phyloP scores from a whole-genome alignment of 345 rosid genomes.

The Abelmoschus esculentus region DNA sequence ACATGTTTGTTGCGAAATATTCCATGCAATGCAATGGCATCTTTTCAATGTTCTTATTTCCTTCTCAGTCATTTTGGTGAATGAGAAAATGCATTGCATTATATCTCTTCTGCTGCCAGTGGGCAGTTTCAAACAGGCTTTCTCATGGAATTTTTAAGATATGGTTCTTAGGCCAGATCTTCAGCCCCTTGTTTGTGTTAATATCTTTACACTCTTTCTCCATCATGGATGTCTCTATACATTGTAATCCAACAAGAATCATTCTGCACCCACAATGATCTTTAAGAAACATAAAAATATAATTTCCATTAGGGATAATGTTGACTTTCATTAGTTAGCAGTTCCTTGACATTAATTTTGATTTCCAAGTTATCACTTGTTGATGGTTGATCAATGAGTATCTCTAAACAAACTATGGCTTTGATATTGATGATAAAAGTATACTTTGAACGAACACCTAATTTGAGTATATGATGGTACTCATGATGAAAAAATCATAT shows the following conservation, averaged over 20 bases:
- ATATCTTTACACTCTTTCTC: neutral
- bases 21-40: slow-evolving; percentile 2
- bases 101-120: neutral
- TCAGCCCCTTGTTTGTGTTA: neutral
- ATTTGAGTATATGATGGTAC: slow-evolving; percentile 1
- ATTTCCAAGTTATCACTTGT: neutral
- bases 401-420: neutral
- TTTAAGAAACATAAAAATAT: neutral
- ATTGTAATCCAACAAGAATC: neutral
- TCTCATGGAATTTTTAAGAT: neutral
- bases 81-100: neutral
- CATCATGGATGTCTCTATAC: neutral
- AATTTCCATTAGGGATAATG: neutral
- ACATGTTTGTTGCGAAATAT: neutral
- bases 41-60: slow-evolving; percentile 4
- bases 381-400: neutral
- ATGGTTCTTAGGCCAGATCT: neutral
- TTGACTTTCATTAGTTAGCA: neutral
- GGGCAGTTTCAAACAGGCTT: neutral
- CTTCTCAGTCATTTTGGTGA: neutral
- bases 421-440: slow-evolving; percentile 4
- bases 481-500: neutral
- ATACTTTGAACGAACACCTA: neutral
- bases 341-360: slow-evolving; percentile 4
- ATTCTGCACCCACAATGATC: neutral